Conservation (phyloP, 192 early-diverging fungal species). For the Coemansia sp. region DNA sequence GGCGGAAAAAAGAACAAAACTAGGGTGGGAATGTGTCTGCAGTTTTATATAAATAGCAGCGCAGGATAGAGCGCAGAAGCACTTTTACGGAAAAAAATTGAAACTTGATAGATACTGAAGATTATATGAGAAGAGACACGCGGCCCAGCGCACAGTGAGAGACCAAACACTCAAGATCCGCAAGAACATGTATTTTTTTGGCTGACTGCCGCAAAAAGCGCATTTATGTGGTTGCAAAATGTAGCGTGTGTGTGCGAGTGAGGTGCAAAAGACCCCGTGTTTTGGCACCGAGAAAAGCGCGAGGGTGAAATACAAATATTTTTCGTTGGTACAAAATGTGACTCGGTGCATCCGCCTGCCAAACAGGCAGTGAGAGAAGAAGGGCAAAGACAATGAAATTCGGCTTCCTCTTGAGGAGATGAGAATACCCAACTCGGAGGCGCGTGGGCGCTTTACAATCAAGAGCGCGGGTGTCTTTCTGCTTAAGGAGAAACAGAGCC, state of each 20-base stretch:
- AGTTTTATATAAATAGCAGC: no score
- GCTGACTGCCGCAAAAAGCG: no score
- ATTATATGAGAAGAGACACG: no score
- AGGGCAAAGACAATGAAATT: background rate
- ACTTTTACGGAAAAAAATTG: no score
- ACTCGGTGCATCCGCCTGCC: background rate
- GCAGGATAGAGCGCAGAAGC: no score
- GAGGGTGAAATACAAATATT: background rate
- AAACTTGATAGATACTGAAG: no score
- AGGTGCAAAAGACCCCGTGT: background rate
- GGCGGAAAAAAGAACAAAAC: no score
- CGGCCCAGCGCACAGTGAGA: background rate
- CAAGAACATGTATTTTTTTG: background rate
- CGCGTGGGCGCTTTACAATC: no score
- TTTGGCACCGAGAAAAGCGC: background rate
- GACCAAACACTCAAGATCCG: background rate
- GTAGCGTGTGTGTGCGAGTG: no score
- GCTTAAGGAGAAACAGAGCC: no score
- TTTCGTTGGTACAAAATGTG: background rate
- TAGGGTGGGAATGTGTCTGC: no score
- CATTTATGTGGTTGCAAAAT: background rate
- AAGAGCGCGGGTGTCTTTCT: constrained; percentile 4
- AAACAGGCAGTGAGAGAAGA: background rate
- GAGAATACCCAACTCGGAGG: no score
- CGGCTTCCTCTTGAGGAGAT: constrained; percentile 4